These are phyloP conservation scores for Yamadazyma aaseri DNA, from an alignment of 1,139 yeast species.

Conservation along the genomic window DNA sequence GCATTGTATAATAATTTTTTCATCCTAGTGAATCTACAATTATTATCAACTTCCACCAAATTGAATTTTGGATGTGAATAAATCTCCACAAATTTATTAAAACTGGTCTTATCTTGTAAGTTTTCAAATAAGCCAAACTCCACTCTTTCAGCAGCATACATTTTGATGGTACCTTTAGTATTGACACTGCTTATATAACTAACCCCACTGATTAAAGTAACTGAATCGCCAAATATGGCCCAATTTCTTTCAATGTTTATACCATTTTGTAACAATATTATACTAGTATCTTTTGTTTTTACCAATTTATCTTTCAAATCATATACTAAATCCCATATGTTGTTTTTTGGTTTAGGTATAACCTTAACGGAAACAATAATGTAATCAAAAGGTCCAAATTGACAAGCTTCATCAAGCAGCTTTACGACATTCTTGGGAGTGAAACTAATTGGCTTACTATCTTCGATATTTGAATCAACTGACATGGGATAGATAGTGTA, in stretches of 20 bases:
- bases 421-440: constrained; percentile 26
- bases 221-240: constrained; percentile 15
- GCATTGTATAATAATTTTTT: constrained; percentile 36
- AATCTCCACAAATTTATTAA: constrained; percentile 20
- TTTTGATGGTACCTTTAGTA: constrained; percentile 21
- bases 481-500: constrained; percentile 28
- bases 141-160: constrained; percentile 32
- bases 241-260: constrained; percentile 33
- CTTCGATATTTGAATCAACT: constrained; percentile 22
- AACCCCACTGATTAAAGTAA: constrained; percentile 24
- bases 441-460: constrained; percentile 18
- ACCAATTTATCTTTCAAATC: constrained; percentile 10
- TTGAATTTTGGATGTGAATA: constrained; percentile 20
- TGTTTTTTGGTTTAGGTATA: constrained; percentile 22
- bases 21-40: constrained; percentile 25
- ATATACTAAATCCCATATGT: constrained; percentile 24
- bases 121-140: constrained; percentile 16
- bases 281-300: constrained; percentile 12
- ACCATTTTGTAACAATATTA: constrained; percentile 34
- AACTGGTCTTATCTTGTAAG: constrained; percentile 4
- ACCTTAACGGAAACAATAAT: constrained; percentile 34
- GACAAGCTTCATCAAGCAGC: constrained; percentile 22
- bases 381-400: constrained; percentile 30
- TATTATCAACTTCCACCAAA: constrained; percentile 20
- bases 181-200: constrained; percentile 27